Evolutionary conservation across 192 early-diverging fungal species (phyloP).

Genomic region (Allomyces macrogynus): DNA sequence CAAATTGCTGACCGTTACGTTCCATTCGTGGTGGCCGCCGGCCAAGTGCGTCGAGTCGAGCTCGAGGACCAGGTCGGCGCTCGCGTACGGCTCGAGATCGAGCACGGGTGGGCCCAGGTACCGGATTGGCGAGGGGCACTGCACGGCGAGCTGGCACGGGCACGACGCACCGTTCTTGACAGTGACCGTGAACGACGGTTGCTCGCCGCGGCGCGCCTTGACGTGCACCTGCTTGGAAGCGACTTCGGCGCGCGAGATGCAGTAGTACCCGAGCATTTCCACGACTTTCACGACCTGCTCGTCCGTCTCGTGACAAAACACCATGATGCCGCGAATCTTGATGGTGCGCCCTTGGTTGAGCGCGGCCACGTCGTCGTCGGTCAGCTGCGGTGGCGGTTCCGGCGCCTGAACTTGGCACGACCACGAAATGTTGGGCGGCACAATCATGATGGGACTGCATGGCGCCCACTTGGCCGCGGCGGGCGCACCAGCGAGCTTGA

Average conservation of each 20-base stretch:
- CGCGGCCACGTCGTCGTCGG: background rate
- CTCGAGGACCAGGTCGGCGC: background rate
- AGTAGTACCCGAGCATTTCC: background rate
- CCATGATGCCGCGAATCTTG: background rate
- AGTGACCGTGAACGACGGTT: background rate
- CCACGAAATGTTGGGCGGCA: background rate
- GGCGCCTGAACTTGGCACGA: background rate
- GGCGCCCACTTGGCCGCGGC: background rate
- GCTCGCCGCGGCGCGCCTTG: background rate
- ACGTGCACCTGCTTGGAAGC: background rate
- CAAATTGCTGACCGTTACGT: slow-evolving; percentile 39
- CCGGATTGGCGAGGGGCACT: background rate
- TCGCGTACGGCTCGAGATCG: background rate
- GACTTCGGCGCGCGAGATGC: background rate
- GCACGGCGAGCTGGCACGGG: background rate
- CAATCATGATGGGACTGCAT: background rate
- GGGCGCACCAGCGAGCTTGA: background rate
- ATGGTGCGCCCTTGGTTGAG: background rate
- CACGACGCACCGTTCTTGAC: background rate
- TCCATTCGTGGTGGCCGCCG: slow-evolving; percentile 5
- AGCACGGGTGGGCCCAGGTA: background rate
- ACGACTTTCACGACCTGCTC: background rate
- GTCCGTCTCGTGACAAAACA: background rate
- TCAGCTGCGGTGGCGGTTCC: background rate
- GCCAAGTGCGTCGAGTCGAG: background rate